Evolutionary conservation across 2,329 filamentous ascomycete genomes (phyloP).

Genomic region (Mycocentrospora acerina): DNA sequence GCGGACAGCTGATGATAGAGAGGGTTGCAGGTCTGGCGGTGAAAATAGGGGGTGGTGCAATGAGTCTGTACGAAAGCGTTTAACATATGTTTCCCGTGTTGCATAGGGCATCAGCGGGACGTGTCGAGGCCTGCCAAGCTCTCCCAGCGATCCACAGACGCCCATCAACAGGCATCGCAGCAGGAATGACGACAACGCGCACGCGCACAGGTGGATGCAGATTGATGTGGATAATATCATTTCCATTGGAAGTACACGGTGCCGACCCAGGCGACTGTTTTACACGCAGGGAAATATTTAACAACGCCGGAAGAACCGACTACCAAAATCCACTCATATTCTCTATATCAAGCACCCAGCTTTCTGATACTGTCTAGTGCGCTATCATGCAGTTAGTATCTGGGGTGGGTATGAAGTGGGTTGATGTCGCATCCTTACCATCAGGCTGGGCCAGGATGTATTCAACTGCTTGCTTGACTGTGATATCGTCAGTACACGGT

Average conservation of each 20-base stretch:
- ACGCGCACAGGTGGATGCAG: constrained; percentile 5
- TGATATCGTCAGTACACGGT: constrained; percentile 33
- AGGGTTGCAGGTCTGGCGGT: constrained; percentile 10
- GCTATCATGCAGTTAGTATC: constrained; percentile 32
- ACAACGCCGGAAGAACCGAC: constrained; percentile 36
- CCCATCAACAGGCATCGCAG: neutral
- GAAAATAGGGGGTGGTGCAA: constrained; percentile 23
- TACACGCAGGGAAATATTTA: constrained; percentile 43
- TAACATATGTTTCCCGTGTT: constrained; percentile 26
- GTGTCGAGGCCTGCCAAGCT: constrained; percentile 17
- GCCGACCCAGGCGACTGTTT: constrained; percentile 39
- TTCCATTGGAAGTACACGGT: constrained; percentile 41
- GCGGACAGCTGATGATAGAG: neutral
- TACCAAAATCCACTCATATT: constrained; percentile 31
- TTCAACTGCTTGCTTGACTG: constrained; percentile 91
- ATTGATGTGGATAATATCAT: constrained; percentile 33
- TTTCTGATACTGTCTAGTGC: constrained; percentile 30
- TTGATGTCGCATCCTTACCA: constrained; percentile 59
- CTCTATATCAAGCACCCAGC: constrained; percentile 21
- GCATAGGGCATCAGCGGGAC: constrained; percentile 20
- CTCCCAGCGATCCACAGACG: constrained; percentile 12
- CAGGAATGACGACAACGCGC: constrained; percentile 6
- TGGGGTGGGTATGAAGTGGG: neutral
- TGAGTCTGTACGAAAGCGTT: constrained; percentile 16
- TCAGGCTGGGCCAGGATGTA: constrained; percentile 94